phyloP scores from a whole-genome alignment of 1,139 yeast genomes.

The Yarrowia galli region DNA sequence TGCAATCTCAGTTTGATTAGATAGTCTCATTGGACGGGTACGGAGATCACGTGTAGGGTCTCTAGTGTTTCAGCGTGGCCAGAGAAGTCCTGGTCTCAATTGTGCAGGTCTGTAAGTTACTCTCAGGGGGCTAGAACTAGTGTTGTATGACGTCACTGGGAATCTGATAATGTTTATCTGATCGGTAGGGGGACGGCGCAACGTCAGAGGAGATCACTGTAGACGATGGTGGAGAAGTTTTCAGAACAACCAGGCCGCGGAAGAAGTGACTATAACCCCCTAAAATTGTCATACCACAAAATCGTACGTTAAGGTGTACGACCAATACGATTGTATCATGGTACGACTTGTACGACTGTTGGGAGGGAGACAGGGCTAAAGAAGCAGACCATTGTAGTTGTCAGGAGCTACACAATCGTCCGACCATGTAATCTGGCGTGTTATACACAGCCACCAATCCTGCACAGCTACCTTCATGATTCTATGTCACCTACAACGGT shows the following conservation, averaged over 20 bases:
- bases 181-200: neutral
- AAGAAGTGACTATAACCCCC: no score
- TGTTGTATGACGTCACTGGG: neutral
- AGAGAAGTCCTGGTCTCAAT: neutral
- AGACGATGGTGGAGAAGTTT: no score
- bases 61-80: neutral
- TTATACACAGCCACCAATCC: no score
- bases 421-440: no score
- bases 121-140: neutral
- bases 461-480: no score
- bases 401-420: no score
- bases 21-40: neutral
- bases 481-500: no score
- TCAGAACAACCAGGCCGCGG: neutral
- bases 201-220: neutral
- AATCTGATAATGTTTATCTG: constrained; percentile 22
- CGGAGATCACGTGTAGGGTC: neutral
- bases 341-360: neutral
- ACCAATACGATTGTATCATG: neutral
- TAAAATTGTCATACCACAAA: no score
- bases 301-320: neutral
- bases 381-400: no score
- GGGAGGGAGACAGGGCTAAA: no score
- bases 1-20: neutral
- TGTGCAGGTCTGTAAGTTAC: constrained; percentile 2